Evolutionary conservation across 805 yeast genomes (phyloP).

Genomic region (Ogataea parapolymorpha): DNA sequence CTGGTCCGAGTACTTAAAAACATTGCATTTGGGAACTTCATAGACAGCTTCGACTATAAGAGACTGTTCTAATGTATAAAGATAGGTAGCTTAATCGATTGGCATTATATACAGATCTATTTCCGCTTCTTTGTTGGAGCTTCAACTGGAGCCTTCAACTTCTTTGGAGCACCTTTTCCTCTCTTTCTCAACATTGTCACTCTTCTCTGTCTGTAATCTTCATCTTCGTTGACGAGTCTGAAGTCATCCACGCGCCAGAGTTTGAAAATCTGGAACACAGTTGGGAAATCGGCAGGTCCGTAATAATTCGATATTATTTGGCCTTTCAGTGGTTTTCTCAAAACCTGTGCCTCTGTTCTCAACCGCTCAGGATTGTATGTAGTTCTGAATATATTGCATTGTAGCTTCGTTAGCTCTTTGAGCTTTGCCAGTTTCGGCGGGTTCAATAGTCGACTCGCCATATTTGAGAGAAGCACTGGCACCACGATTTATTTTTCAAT

Average conservation of each 20-base stretch:
- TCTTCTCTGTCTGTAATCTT: constrained; percentile 64
- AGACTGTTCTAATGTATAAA: constrained; percentile 27
- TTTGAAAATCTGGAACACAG: constrained; percentile 37
- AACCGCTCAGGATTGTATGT: constrained; percentile 61
- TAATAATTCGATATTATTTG: constrained; percentile 68
- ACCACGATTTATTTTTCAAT: constrained; percentile 9
- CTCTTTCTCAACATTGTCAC: constrained; percentile 69
- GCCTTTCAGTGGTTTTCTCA: constrained; percentile 68
- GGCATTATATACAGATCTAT: constrained; percentile 23
- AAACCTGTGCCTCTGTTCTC: constrained; percentile 72
- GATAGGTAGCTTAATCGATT: background rate
- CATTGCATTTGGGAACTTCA: constrained; percentile 29
- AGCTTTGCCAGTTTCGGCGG: constrained; percentile 46
- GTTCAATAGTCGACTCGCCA: constrained; percentile 7
- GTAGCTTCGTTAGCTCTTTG: constrained; percentile 52
- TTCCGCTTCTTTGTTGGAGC: constrained; percentile 36
- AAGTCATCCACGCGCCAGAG: constrained; percentile 26
- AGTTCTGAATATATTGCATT: constrained; percentile 65
- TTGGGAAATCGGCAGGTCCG: constrained; percentile 69
- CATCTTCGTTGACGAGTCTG: constrained; percentile 62
- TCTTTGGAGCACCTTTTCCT: constrained; percentile 87
- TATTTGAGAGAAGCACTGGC: background rate
- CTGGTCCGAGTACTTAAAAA: constrained; percentile 19
- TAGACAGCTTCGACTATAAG: constrained; percentile 30
- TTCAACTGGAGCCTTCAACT: constrained; percentile 49